Evolutionary conservation across 352 stramenopile species (phyloP), one percentile per base, ranked within the genome.

Genomic region (Phytophthora pluvialis): DNA sequence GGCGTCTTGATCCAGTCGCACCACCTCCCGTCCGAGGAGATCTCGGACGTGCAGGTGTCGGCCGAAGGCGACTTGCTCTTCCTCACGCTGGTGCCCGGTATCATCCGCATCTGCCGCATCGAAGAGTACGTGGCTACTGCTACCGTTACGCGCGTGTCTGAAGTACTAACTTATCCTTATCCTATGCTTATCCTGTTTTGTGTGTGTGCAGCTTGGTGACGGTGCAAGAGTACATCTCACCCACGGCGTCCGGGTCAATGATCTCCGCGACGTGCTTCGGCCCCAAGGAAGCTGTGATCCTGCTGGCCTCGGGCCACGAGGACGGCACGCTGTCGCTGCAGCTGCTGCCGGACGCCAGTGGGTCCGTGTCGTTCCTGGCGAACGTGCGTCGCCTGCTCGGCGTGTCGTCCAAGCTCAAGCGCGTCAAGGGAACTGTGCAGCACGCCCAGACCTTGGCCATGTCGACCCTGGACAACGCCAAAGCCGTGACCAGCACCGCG

Each of bases 371-470:
- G 5, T 79, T 96, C 31, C 45, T 96, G 25, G 64, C 78, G 1
- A 93, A 86, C 38, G 68, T 95, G 13, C 77, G 88, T 15, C 81
- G 86, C 18, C 66, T 95, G 25, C 72, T 96, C 1, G 86, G 85
- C 8, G 79, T 96, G 15, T 93, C 77, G 44, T 87, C 87, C 10
- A 92, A 90, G 56, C 74, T 95, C 29, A 95, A 96, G 60, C 89
- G 91, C 35, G 87, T 96, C 33, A 94, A 94, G 49, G 88, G 86
- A 13, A 95, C 88, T 0, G 87, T 96, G 33, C 87, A 95, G 57
- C 88, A 96, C 44, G 88, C 88, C n/a, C 87, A 96, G 55, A 93
- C 78, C 11, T 67, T 96, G 9, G 88, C 87, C 9, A 83, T 91
- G 73, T 92, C 83, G 3, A 95, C 88, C 3, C 57, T 95, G 0